Percentiles rank a stretch among this genome's conserved stretches.
These are phyloP conservation scores for Rugonectria rugulosa DNA, from an alignment of 2,329 filamentous ascomycete genomes.

Conservation along the genomic window DNA sequence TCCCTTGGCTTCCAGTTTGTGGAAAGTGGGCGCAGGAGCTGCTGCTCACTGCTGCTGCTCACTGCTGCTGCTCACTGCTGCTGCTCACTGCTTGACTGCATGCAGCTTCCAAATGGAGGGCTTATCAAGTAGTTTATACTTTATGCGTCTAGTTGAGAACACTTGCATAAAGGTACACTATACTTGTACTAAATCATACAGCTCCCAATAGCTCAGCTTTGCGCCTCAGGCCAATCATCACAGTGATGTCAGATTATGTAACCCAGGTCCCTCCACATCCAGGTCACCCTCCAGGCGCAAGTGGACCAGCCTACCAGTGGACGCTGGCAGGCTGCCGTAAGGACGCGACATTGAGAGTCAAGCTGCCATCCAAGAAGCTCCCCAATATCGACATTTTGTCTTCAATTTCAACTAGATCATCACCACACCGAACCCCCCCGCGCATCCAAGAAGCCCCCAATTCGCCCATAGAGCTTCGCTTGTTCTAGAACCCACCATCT, in stretches of 20 bases:
- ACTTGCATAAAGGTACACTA: background rate
- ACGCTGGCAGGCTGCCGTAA: constrained; percentile 44
- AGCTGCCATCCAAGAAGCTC: constrained; percentile 20
- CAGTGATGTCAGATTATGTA: constrained; percentile 40
- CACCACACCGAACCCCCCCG: background rate
- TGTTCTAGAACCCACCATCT: background rate
- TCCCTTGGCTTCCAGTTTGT: constrained; percentile 7
- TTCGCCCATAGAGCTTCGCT: background rate
- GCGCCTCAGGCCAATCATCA: constrained; percentile 41
- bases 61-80: background rate
- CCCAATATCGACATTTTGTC: constrained; percentile 19
- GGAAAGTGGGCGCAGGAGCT: constrained; percentile 5
- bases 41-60: background rate
- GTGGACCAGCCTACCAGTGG: constrained; percentile 18
- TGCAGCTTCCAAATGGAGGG: background rate
- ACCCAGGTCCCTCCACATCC: constrained; percentile 19
- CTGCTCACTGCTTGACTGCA: too few species aligned
- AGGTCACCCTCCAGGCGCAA: background rate
- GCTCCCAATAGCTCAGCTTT: constrained; percentile 13
- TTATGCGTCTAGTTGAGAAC: background rate
- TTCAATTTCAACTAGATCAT: constrained; percentile 17
- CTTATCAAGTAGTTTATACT: constrained; percentile 22
- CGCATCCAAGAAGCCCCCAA: background rate
- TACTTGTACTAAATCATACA: constrained; percentile 1
- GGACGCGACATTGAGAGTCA: constrained; percentile 45